Percentiles rank a stretch among this genome's conserved stretches.
Evolutionary conservation across 2,329 filamentous ascomycete genomes (phyloP).

Genomic region (Fusarium sp.): DNA sequence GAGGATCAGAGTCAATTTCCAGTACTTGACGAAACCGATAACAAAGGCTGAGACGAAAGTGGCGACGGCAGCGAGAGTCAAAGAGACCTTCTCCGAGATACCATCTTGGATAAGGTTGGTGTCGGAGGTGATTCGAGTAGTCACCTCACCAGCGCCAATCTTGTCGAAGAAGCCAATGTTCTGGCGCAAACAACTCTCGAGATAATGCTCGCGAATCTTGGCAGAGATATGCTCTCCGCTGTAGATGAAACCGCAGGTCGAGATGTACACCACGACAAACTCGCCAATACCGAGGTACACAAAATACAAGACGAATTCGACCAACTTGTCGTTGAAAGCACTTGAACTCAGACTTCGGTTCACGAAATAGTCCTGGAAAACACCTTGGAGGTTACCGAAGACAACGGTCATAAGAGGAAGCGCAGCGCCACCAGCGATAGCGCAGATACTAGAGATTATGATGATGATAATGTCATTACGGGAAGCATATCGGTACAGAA

Average conservation of each 20-base stretch:
- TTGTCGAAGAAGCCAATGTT: slow-evolving; percentile 96
- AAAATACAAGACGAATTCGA: slow-evolving; percentile 79
- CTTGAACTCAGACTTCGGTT: slow-evolving; percentile 56
- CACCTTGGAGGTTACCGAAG: slow-evolving; percentile 79
- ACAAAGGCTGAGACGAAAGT: slow-evolving; percentile 91
- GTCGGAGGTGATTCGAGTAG: slow-evolving; percentile 92
- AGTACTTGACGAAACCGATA: slow-evolving; percentile 90
- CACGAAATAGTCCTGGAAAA: slow-evolving; percentile 73
- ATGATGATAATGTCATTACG: slow-evolving; percentile 73
- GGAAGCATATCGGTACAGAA: slow-evolving; percentile 77
- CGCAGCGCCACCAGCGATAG: slow-evolving; percentile 78
- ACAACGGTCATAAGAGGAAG: slow-evolving; percentile 84
- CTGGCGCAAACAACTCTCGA: slow-evolving; percentile 84
- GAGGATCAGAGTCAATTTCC: slow-evolving; percentile 92
- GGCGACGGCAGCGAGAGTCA: slow-evolving; percentile 79
- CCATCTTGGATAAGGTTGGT: slow-evolving; percentile 94
- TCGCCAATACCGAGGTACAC: slow-evolving; percentile 85
- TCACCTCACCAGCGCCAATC: slow-evolving; percentile 91
- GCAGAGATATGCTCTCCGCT: slow-evolving; percentile 81
- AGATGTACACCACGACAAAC: slow-evolving; percentile 79
- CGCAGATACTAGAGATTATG: slow-evolving; percentile 67
- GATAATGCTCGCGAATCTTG: slow-evolving; percentile 84
- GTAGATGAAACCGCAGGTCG: slow-evolving; percentile 91
- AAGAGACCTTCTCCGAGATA: slow-evolving; percentile 87
- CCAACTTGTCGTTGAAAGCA: slow-evolving; percentile 70